Percentiles rank a stretch among this genome's conserved stretches.
These are phyloP conservation scores for Rhizopus arrhizus DNA, from an alignment of 371 early-diverging fungal species.

Conservation along the genomic window DNA sequence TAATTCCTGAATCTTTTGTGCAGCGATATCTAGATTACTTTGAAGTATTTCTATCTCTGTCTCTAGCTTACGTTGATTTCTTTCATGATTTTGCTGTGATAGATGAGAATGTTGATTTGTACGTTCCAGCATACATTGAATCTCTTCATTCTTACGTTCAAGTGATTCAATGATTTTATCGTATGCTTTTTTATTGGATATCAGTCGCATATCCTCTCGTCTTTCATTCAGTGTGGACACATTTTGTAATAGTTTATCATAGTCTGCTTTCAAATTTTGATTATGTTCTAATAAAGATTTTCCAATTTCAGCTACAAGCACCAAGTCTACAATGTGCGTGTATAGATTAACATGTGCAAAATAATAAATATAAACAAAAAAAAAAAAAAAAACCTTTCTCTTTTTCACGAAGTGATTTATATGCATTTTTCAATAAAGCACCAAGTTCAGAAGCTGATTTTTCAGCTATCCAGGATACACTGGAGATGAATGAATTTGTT, in stretches of 20 bases:
- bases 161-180: conserved; percentile 44
- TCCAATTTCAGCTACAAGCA: conserved; percentile 63
- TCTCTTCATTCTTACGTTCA: conserved; percentile 45
- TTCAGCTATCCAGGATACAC: conserved; percentile 47
- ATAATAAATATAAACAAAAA: neutral
- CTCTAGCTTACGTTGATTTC: conserved; percentile 36
- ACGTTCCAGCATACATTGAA: conserved; percentile 33
- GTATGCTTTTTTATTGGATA: conserved; percentile 36
- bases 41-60: conserved; percentile 38
- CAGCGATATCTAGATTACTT: conserved; percentile 28
- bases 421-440: conserved; percentile 42
- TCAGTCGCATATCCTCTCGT: conserved; percentile 29
- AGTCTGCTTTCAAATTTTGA: conserved; percentile 49
- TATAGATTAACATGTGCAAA: conserved; percentile 4
- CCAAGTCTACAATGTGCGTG: conserved; percentile 39
- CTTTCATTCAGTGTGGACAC: conserved; percentile 20
- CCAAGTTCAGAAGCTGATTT: conserved; percentile 45
- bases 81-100: conserved; percentile 21
- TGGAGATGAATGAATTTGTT: conserved; percentile 35
- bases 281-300: conserved; percentile 61
- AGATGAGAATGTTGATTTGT: conserved; percentile 27
- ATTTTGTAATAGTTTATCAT: conserved; percentile 50
- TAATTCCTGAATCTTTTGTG: conserved; percentile 32
- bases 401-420: conserved; percentile 39
- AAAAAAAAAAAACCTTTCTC: conserved; percentile 32